Conservation (phyloP, 2,329 filamentous ascomycete genomes). For the Calonectria pseudoturangicola region DNA sequence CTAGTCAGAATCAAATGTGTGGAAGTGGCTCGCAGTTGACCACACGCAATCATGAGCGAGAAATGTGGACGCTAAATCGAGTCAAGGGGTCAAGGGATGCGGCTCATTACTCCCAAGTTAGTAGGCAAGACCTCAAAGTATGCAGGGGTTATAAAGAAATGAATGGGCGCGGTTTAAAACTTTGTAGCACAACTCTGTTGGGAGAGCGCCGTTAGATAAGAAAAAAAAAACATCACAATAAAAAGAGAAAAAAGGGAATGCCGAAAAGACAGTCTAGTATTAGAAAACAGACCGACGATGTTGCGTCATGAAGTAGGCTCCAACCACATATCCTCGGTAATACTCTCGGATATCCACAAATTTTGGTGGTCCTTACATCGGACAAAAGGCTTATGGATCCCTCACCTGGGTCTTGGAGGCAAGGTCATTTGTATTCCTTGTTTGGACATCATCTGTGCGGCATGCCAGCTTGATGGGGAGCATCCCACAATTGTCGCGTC, state of each 20-base stretch:
- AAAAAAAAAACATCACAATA: background rate
- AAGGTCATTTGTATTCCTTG: slow-evolving; percentile 9
- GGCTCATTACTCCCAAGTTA: slow-evolving; percentile 25
- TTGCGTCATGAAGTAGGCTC: background rate
- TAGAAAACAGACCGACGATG: slow-evolving; percentile 27
- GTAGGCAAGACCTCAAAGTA: slow-evolving; percentile 17
- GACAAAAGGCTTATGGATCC: slow-evolving; percentile 15
- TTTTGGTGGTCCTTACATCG: slow-evolving; percentile 10
- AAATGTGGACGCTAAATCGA: background rate
- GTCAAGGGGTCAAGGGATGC: background rate
- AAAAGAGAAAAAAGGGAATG: slow-evolving; percentile 1
- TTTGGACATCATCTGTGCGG: slow-evolving; percentile 31
- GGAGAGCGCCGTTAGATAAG: background rate
- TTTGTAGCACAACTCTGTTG: background rate
- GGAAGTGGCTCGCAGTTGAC: background rate
- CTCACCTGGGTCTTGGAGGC: background rate
- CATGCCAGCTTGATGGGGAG: slow-evolving; percentile 14
- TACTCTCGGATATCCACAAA: slow-evolving; percentile 21
- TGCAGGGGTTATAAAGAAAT: slow-evolving; percentile 30
- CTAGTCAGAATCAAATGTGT: too few relatives aligned
- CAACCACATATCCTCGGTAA: slow-evolving; percentile 34
- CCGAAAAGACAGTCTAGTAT: background rate
- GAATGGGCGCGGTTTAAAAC: slow-evolving; percentile 17
- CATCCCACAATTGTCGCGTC: slow-evolving; percentile 29
- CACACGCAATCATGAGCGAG: background rate